Base-by-base conservation (phyloP, 371 early-diverging fungal species). In the Mucor circinelloides region DNA sequence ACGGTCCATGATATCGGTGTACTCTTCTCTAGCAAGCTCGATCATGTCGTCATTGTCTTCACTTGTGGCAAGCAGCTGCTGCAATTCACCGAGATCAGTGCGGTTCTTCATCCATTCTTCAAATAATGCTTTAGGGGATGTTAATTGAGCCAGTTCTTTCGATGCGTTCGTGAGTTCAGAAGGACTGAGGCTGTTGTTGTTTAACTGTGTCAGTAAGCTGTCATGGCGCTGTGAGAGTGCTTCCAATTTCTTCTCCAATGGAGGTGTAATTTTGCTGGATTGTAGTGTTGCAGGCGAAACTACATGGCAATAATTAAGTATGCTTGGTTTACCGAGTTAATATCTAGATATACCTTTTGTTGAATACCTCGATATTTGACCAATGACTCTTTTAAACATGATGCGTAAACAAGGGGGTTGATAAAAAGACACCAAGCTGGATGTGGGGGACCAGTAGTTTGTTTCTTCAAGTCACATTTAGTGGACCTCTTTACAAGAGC, bases 1-100 rank as follows among this genome's bases (percentile, higher is more conserved):
- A 8, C 65, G 66, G 7, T 67, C 69, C 6, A 66, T 78, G 0
- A 84, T 74, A 23, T 81, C 76, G 13, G 64, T 54, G 46, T 72
- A 80, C 64, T 90, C 91, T 46, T 89, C 87, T 58, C 82, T 74
- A 2, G 88, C 87, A 69, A 90, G 71, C 32, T 84, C 81, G 19
- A 80, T 38, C 72, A 90, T 76, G 27, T 88, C 90, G 48, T 87
- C 83, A 27, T 71, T 60, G 9, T 70, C 67, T 25, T 54, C 31
- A 5, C 40, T 56, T 3, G 30, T 64, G 0, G 76, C 64, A 9
- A 79, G 50, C 6, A 83, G 30, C 9, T 75, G 70, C 7, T 68
- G 70, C 21, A 79, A 60, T 36, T 83, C 76, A 8, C 27, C 50
- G 15, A 83, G 60, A 55, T 83, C 81, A 1, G 31, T 62, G 6